Percentiles rank a stretch among this genome's conserved stretches.
Conservation (phyloP, 345 rosid genomes). For the Garcia nutans region DNA sequence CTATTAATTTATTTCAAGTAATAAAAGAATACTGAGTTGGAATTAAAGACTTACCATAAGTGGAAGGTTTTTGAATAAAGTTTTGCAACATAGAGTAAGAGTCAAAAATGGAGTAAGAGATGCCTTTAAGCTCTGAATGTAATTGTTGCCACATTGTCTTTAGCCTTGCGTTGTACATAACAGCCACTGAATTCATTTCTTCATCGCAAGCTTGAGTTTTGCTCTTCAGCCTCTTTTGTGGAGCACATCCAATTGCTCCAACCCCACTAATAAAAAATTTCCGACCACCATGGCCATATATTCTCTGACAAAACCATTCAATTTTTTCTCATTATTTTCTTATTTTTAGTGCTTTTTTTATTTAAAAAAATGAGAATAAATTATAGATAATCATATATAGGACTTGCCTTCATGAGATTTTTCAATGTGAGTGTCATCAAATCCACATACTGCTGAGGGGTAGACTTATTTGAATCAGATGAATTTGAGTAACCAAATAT, state of each 20-base stretch:
- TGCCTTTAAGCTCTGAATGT: slow-evolving; percentile 36
- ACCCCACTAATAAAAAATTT: slow-evolving; percentile 54
- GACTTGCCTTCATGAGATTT: slow-evolving; percentile 55
- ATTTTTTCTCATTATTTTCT: not conserved
- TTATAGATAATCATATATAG: too few species aligned
- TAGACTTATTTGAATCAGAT: slow-evolving; percentile 28
- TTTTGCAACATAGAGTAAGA: slow-evolving; percentile 37
- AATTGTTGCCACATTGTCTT: slow-evolving; percentile 40
- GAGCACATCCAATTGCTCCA: slow-evolving; percentile 56
- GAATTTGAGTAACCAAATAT: slow-evolving; percentile 52
- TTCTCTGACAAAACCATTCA: slow-evolving; percentile 28
- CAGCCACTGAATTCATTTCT: slow-evolving; percentile 39
- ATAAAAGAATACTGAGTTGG: too few species aligned
- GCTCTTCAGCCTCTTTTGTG: slow-evolving; percentile 43
- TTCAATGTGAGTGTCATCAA: slow-evolving; percentile 50
- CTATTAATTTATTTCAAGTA: too few species aligned
- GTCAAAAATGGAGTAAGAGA: slow-evolving; percentile 57
- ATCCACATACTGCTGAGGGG: slow-evolving; percentile 43
- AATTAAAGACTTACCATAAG: slow-evolving; percentile 46
- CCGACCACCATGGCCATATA: slow-evolving; percentile 45
- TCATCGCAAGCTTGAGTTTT: slow-evolving; percentile 43
- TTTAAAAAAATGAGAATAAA: too few species aligned
- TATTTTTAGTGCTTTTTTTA: not conserved
- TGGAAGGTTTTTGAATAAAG: slow-evolving; percentile 48
- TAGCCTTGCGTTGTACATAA: slow-evolving; percentile 45